Percentiles rank a stretch among this genome's conserved stretches.
These are phyloP conservation scores for Didymella lethalis DNA, from an alignment of 2,329 filamentous ascomycete species.

Conservation along the genomic window DNA sequence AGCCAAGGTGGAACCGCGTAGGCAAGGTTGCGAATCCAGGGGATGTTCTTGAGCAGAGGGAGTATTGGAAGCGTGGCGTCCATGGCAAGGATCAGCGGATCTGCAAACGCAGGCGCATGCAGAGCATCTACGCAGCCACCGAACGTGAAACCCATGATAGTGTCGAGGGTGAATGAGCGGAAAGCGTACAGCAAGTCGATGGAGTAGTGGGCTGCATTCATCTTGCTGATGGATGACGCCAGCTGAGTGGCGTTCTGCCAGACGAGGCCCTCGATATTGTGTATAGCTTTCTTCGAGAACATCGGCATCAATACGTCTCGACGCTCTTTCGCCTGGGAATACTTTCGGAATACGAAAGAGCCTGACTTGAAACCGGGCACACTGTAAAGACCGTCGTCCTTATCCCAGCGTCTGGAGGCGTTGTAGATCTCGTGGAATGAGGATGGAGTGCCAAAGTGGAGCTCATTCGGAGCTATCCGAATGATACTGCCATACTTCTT, in stretches of 20 bases:
- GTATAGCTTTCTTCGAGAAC: constrained; percentile 3
- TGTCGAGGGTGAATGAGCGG: constrained; percentile 2
- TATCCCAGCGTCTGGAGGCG: constrained; percentile 2
- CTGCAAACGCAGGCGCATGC: constrained; percentile 1
- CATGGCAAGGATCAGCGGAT: constrained; percentile 5
- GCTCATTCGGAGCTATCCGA: constrained; percentile 50
- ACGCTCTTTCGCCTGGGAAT: constrained; percentile 4
- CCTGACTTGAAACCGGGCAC: constrained; percentile 6
- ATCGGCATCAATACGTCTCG: constrained; percentile 1
- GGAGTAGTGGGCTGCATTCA: constrained; percentile 3
- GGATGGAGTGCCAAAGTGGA: constrained; percentile 22
- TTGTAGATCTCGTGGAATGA: constrained; percentile 7
- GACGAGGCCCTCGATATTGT: constrained; percentile 6
- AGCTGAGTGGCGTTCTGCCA: constrained; percentile 8
- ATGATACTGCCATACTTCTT: constrained; percentile 50
- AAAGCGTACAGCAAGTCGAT: constrained; percentile 7
- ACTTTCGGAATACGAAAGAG: constrained; percentile 3
- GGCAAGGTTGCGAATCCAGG: constrained; percentile 1
- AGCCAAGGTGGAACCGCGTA: constrained; percentile 2
- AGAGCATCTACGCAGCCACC: constrained; percentile 5
- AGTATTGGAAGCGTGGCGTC: constrained; percentile 1
- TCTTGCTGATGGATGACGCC: constrained; percentile 1
- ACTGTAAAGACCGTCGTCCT: constrained; percentile 7
- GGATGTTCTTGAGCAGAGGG: constrained; percentile 1
- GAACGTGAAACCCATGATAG: constrained; percentile 4